Evolutionary conservation across 768 basidiomycete species (phyloP), one percentile per base, ranked within the genome.

Genomic region (Rhizopogon roseolus): DNA sequence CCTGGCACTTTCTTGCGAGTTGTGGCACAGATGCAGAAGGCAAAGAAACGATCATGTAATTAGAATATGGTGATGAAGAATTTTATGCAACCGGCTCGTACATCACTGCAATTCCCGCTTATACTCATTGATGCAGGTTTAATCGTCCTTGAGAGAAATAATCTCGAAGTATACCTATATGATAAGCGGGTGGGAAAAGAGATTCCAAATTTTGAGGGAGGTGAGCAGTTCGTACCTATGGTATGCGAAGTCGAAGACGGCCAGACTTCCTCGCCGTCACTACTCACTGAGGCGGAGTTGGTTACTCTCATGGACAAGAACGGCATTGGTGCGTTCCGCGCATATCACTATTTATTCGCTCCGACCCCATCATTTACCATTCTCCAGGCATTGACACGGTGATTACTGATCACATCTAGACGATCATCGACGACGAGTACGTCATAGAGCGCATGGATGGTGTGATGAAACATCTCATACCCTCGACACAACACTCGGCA

Each of bases 351-450:
- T 43, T n/a, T 36, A 50, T 19, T 38, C 22, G 44, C 17, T 29
- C 28, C 54, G 39, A 55, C 16, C 36, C 34, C 36, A 38, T 38
- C 6, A n/a, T 52, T 17, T 48, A 41, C 39, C 19, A 45, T 41
- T 34, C 29, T 53, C 8, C 57, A 98, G 95, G 97, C 2, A 99
- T 97, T 41, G 97, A 99, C 67, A 97, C 97, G 1, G 98, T 97
- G 0, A 99, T 99, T 62, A 97, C 97, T 1, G 88, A 94, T 63
- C 97, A 99, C 67, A 98, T 99, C 53, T 80, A 93, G 55, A 98
- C 86, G 8, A 89, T 98, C 61, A 80, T 98, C 59, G 87, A 95
- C 54, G 82, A 97, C 14, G 85, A 89, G 62, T 99, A 98, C 65
- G 95, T 98, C 37, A 78, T 90, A 53, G 90, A 90, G 62, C 81